Evolutionary conservation across 768 basidiomycete genomes (phyloP).

Genomic region (Leccinum truebloodii): DNA sequence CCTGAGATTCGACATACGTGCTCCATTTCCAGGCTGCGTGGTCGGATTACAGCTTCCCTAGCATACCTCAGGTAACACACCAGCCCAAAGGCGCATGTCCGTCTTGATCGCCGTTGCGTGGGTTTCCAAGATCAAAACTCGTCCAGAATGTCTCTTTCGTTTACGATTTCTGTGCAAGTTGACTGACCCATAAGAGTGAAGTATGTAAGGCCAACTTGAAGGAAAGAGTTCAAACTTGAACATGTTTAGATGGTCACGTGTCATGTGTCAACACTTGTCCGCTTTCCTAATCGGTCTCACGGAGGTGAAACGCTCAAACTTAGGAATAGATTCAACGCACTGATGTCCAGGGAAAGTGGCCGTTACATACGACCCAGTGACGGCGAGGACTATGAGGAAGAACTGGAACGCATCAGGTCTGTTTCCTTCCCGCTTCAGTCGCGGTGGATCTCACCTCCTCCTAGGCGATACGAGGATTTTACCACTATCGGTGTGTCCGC

Average conservation of each 20-base stretch:
- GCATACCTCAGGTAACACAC: conserved; percentile 7
- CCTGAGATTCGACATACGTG: conserved; percentile 5
- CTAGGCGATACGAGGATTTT: conserved; percentile 92
- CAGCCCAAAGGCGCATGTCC: conserved; percentile 23
- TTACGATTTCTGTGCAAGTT: background rate
- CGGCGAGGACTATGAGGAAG: conserved; percentile 56
- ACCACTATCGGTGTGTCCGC: conserved; percentile 78
- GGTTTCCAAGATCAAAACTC: background rate
- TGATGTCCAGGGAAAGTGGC: conserved; percentile 25
- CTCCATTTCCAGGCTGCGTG: conserved; percentile 14
- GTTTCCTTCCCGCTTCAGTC: conserved; percentile 11
- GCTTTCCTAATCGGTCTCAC: conserved; percentile 4
- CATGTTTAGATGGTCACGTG: conserved; percentile 19
- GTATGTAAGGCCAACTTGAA: background rate
- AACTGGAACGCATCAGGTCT: conserved; percentile 67
- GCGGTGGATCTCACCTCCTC: conserved; percentile 16
- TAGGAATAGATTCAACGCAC: conserved; percentile 1
- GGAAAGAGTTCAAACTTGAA: too few species aligned
- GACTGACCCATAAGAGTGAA: background rate
- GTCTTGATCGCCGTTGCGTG: conserved; percentile 28
- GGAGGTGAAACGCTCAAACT: background rate
- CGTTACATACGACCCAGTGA: conserved; percentile 27
- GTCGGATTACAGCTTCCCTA: conserved; percentile 1
- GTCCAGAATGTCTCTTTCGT: background rate
- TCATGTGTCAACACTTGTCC: conserved; percentile 16